phyloP scores from a whole-genome alignment of 345 rosid species.

The Citrus medica region DNA sequence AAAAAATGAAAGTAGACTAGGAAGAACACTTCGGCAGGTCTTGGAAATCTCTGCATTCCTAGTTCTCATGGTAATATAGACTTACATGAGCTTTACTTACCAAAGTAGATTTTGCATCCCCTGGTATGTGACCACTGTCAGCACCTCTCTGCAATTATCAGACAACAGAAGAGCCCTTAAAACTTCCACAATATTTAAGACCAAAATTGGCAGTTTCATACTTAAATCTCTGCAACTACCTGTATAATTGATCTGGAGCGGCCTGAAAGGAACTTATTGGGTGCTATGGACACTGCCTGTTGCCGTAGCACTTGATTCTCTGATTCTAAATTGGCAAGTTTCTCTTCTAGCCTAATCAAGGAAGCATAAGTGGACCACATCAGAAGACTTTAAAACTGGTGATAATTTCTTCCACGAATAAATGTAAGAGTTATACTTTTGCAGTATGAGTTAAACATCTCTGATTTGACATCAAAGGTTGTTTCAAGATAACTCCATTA shows the following conservation, averaged over 20 bases:
- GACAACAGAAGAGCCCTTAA: constrained; percentile 14
- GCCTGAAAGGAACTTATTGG: constrained; percentile 89
- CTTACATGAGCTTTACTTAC: constrained; percentile 27
- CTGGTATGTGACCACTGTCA: constrained; percentile 65
- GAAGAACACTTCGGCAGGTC: not conserved
- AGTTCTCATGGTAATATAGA: not conserved
- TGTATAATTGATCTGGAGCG: constrained; percentile 88
- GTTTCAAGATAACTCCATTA: not conserved
- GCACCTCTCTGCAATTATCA: constrained; percentile 56
- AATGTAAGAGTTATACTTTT: not conserved
- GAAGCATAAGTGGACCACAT: constrained; percentile 8
- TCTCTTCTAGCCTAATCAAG: constrained; percentile 80
- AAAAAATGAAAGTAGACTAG: constrained; percentile 4
- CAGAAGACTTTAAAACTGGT: not conserved
- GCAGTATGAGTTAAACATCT: not conserved
- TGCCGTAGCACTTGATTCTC: constrained; percentile 91
- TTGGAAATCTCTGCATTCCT: not conserved
- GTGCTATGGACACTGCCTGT: constrained; percentile 92
- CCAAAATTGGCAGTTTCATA: not conserved
- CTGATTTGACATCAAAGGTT: not conserved
- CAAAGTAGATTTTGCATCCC: constrained; percentile 51
- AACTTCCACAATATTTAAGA: not conserved
- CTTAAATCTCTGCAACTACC: constrained; percentile 33
- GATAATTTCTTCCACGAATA: constrained; percentile 1
- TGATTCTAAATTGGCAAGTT: constrained; percentile 72